Evolutionary conservation across 306 rosid genomes (phyloP).

Genomic region (Castanea crenata): DNA sequence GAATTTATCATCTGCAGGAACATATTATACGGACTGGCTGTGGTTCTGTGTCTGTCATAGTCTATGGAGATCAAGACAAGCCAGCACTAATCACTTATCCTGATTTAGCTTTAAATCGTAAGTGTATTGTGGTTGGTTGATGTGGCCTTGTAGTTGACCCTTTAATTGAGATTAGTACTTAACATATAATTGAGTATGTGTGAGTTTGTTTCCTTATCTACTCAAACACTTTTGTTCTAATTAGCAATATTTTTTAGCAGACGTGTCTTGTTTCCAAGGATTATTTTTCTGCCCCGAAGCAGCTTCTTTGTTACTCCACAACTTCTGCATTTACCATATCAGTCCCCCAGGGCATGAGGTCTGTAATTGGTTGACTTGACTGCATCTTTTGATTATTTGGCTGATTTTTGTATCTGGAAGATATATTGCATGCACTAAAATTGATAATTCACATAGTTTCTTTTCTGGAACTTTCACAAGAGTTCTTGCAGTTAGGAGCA

Average conservation of each 20-base stretch:
- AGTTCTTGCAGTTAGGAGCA: slow-evolving; percentile 98
- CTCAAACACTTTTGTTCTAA: not conserved
- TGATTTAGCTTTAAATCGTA: slow-evolving; percentile 85
- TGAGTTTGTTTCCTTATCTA: not conserved
- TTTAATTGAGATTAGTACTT: slow-evolving; percentile 2
- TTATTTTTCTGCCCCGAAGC: slow-evolving; percentile 91
- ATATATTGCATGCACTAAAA: slow-evolving; percentile 5
- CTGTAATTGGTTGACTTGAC: slow-evolving; percentile 40
- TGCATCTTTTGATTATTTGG: slow-evolving; percentile 3
- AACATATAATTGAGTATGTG: not conserved
- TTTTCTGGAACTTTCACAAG: slow-evolving; percentile 65
- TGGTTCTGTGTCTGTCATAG: slow-evolving; percentile 85
- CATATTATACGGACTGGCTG: slow-evolving; percentile 70
- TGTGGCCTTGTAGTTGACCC: not conserved
- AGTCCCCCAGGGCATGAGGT: slow-evolving; percentile 99
- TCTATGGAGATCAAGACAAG: slow-evolving; percentile 81
- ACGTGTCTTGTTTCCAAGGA: slow-evolving; percentile 94
- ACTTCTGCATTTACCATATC: slow-evolving; percentile 92
- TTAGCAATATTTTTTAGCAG: slow-evolving; percentile 42
- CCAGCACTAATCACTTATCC: slow-evolving; percentile 90
- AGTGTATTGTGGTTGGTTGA: slow-evolving; percentile 23
- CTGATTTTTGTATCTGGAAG: not conserved
- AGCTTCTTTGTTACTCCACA: slow-evolving; percentile 88
- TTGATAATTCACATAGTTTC: slow-evolving; percentile 61
- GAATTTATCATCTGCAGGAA: slow-evolving; percentile 47